Evolutionary conservation across 768 basidiomycete genomes (phyloP).

Genomic region (Boletus sp.): DNA sequence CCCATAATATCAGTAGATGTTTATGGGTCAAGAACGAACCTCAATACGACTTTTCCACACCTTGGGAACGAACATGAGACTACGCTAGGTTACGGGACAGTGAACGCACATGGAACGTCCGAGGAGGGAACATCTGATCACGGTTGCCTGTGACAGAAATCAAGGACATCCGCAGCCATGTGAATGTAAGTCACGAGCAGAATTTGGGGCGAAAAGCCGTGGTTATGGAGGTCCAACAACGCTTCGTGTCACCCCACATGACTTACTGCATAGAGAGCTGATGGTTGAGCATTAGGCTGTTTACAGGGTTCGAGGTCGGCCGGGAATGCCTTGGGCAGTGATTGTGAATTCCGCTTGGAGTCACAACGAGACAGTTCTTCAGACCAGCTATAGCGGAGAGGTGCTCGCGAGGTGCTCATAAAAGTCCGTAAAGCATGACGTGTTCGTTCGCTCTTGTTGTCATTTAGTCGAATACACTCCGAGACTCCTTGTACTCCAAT

Average conservation of each 20-base stretch:
- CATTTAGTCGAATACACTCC: slow-evolving; percentile 25
- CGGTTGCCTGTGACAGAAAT: slow-evolving; percentile 58
- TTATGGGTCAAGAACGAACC: slow-evolving; percentile 51
- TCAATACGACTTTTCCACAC: slow-evolving; percentile 86
- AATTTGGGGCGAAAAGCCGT: slow-evolving; percentile 78
- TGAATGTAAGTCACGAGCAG: slow-evolving; percentile 70
- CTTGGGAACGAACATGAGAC: slow-evolving; percentile 35
- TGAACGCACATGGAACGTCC: slow-evolving; percentile 85
- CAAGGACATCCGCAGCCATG: slow-evolving; percentile 78
- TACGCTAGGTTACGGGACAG: background rate
- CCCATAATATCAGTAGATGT: slow-evolving; percentile 44
- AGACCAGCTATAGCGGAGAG: background rate
- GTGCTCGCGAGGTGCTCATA: slow-evolving; percentile 39
- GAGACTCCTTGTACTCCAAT: slow-evolving; percentile 34
- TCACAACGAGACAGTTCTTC: slow-evolving; percentile 47
- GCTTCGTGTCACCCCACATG: background rate
- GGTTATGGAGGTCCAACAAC: slow-evolving; percentile 81
- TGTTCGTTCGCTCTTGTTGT: slow-evolving; percentile 38
- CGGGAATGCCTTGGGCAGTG: slow-evolving; percentile 74
- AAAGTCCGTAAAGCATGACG: slow-evolving; percentile 63
- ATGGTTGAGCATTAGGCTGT: slow-evolving; percentile 54
- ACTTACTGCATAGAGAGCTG: background rate
- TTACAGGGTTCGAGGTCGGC: slow-evolving; percentile 65
- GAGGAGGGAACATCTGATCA: slow-evolving; percentile 68
- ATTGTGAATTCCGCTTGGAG: slow-evolving; percentile 87